These are phyloP conservation scores for Ajuga chamaepitys DNA, from an alignment of 257 asterid genomes.

Conservation along the genomic window DNA sequence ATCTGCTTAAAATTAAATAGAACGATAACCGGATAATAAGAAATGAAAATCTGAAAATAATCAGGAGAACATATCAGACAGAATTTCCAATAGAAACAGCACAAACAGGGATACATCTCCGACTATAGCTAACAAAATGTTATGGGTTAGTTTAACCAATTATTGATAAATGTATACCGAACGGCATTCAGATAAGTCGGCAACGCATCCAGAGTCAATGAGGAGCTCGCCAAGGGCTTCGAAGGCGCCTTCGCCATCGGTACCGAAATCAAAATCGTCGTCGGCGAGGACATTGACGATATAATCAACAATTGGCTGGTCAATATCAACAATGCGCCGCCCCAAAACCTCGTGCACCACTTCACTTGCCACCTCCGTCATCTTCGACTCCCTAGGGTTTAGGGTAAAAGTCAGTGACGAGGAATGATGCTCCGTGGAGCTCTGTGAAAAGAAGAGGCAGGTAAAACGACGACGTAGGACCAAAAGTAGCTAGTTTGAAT, in stretches of 20 bases:
- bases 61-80: background rate
- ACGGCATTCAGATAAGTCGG: conserved; percentile 70
- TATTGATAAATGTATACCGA: conserved; percentile 34
- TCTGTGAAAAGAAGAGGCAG: background rate
- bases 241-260: conserved; percentile 89
- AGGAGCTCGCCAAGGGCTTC: conserved; percentile 91
- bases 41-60: conserved; percentile 4
- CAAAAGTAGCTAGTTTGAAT: no score
- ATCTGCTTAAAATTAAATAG: background rate
- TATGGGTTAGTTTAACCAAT: background rate
- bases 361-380: conserved; percentile 87
- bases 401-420: background rate
- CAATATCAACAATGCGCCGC: conserved; percentile 62
- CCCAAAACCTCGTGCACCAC: conserved; percentile 86
- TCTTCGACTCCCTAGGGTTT: conserved; percentile 32
- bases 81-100: background rate
- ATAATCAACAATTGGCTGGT: conserved; percentile 85
- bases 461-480: no score
- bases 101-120: background rate
- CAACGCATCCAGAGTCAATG: conserved; percentile 74
- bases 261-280: conserved; percentile 94
- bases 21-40: background rate
- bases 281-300: conserved; percentile 91
- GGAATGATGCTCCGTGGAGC: background rate
- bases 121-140: background rate